Evolutionary conservation across 2,329 filamentous ascomycete species (phyloP), one percentile per base, ranked within the genome.

Genomic region (Bipolaris cookei): DNA sequence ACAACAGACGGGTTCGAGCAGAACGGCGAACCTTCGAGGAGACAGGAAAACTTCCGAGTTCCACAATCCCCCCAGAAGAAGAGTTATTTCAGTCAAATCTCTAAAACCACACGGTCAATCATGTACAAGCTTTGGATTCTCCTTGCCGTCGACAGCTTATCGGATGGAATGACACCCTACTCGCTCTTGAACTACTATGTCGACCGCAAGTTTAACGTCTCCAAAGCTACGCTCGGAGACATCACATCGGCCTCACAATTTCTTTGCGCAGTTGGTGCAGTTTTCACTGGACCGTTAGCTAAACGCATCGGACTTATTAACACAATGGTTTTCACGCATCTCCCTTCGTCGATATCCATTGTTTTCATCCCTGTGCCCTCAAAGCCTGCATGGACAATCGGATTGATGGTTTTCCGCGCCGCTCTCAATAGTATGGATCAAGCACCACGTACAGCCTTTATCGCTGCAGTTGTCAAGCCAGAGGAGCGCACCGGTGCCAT

Each of bases 391-490:
- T 67, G 84, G 39, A 84, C 85, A 0, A 81, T 85, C 0, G 77
- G 77, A 0, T 77, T 90, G 0, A 76, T 90, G 1, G 79, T 88
- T 23, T 71, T 89, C 18, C 81, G 87, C 4, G 80, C 86, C 2
- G 85, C 85, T 0, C 77, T 90, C 42, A 89, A 89, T 66, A 86
- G 83, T 60, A 89, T 90, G 86, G 88, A 90, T 61, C 87, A 90
- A 76, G 87, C 85, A 0, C 88, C 88, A 0, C 80, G 88, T 2
- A 79, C 86, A 0, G 87, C 88, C 0, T 85, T 90, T 55, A 88
- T 90, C 47, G 86, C 87, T 1, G 86, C 86, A 0, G 85, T 88
- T 0, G 87, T 90, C 2, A 83, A 81, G 59, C 83, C 86, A 0
- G 82, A 85, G 51, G 88, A 90, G 72, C 79, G 87, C 1, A 90